Conservation (phyloP, 345 rosid species). For the Eucalyptus brandiana region DNA sequence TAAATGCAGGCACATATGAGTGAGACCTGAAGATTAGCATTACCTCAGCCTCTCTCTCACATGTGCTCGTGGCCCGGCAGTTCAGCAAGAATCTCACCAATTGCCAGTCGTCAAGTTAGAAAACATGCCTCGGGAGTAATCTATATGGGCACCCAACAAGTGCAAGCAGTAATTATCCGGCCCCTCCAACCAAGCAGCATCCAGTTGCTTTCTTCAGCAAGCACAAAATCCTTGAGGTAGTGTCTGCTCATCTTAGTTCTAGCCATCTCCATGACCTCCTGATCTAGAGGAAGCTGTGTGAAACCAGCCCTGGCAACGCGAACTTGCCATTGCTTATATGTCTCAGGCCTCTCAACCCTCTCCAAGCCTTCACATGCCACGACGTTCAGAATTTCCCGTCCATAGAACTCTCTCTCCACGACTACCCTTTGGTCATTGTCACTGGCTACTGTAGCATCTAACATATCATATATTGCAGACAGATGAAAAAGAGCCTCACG, state of each 20-base stretch:
- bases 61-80: neutral
- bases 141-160: constrained; percentile 62
- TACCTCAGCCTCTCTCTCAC: neutral
- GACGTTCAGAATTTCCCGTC: constrained; percentile 52
- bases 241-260: constrained; percentile 18
- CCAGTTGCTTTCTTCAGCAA: constrained; percentile 66
- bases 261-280: constrained; percentile 18
- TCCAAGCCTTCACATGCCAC: constrained; percentile 83
- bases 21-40: neutral
- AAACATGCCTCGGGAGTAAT: neutral
- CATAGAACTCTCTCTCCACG: constrained; percentile 50
- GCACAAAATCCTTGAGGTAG: constrained; percentile 66
- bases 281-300: constrained; percentile 36
- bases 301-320: constrained; percentile 68
- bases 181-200: constrained; percentile 96
- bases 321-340: constrained; percentile 81
- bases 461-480: constrained; percentile 64
- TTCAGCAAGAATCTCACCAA: neutral
- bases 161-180: constrained; percentile 46
- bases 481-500: constrained; percentile 74
- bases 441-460: constrained; percentile 31
- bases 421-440: constrained; percentile 45
- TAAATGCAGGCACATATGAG: neutral
- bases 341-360: constrained; percentile 81
- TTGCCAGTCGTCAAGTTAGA: neutral